Base-by-base conservation (phyloP, 257 asterid species). In the Penstemon newberryi region DNA sequence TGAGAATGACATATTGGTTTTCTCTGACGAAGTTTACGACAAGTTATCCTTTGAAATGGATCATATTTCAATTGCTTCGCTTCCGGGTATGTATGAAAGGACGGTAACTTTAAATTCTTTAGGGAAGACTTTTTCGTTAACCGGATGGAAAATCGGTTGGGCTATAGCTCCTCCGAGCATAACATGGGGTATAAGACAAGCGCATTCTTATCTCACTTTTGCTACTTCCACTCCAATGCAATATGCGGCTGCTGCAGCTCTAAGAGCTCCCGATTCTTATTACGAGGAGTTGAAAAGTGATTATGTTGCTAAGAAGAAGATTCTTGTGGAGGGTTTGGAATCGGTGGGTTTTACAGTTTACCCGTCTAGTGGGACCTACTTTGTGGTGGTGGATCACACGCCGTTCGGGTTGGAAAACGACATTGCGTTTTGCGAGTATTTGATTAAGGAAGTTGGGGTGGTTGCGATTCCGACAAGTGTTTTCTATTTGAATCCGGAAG, bases 81-180 rank as follows among this genome's bases (percentile, higher is more conserved):
- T 93, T 46, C 96, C 97, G 0, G 90, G 96, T 56, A 90, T 90
- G 97, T 93, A 73, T 45, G 89, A 90, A 18, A 75, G 99, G 70
- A 90, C 99, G 0, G 86, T 93, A 3, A 93, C 99, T 15, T 18
- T 87, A 71, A 93, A 93, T 68, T 93, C 99, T 19, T 66, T 93
- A 70, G 99, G 97, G 76, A 93, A 93, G 91, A 93, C 99, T 0
- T 93, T 93, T 66, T 93, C 99, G 0, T 73, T 93, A 19, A 93
- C 99, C 0, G 99, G 99, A 62, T 93, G 99, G 99, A 93, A 93
- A 68, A 88, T 90, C 9, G 99, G 99, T 7, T 93, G 99, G 99
- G 96, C 99, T 0, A 83, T 93, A 45, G 99, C 97, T 19, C 97
- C 99, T 0, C 88, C 95, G 5, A 96, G 90, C 66, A 71, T 93